Percentiles rank a stretch among this genome's conserved stretches.
These are phyloP conservation scores for Xanthoconium separans DNA, from an alignment of 1,284 basidiomycete genomes.

Conservation along the genomic window DNA sequence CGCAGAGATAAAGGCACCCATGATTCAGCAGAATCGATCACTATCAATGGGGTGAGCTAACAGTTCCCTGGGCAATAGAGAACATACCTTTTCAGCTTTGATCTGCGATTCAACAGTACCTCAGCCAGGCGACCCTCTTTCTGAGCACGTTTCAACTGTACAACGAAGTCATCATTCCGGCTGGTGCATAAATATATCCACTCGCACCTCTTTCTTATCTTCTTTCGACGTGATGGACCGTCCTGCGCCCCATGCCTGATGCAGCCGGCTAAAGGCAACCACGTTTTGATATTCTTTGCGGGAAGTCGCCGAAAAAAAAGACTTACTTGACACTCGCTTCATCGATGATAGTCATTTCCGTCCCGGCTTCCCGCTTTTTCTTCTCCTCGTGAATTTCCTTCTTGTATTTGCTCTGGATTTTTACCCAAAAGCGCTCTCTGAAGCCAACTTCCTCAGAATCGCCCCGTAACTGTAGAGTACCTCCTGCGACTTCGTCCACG, in stretches of 20 bases:
- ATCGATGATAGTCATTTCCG: slow-evolving; percentile 58
- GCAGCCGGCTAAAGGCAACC: slow-evolving; percentile 54
- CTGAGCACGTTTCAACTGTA: slow-evolving; percentile 77
- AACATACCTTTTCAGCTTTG: slow-evolving; percentile 87
- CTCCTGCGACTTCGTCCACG: slow-evolving; percentile 83
- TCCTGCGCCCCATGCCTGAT: slow-evolving; percentile 88
- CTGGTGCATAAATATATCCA: slow-evolving; percentile 7
- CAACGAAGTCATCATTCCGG: slow-evolving; percentile 6
- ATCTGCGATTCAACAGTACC: slow-evolving; percentile 82
- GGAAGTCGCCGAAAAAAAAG: slow-evolving; percentile 10
- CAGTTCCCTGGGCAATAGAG: neutral
- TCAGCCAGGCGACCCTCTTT: slow-evolving; percentile 89
- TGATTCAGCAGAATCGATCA: slow-evolving; percentile 61
- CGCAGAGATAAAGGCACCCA: slow-evolving; percentile 10
- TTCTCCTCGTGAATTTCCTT: slow-evolving; percentile 81
- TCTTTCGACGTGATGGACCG: slow-evolving; percentile 67
- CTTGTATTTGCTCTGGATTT: slow-evolving; percentile 90
- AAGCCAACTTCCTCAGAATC: slow-evolving; percentile 84
- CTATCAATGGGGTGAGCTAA: slow-evolving; percentile 33
- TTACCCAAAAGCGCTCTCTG: slow-evolving; percentile 80
- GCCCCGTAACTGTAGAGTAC: slow-evolving; percentile 71
- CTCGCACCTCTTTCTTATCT: slow-evolving; percentile 68
- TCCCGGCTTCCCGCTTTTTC: slow-evolving; percentile 66
- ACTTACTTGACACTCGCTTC: slow-evolving; percentile 72
- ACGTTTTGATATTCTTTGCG: slow-evolving; percentile 6